Evolutionary conservation across 2,329 filamentous ascomycete genomes (phyloP), one percentile per base, ranked within the genome.

Genomic region (Exophiala alcalophila): DNA sequence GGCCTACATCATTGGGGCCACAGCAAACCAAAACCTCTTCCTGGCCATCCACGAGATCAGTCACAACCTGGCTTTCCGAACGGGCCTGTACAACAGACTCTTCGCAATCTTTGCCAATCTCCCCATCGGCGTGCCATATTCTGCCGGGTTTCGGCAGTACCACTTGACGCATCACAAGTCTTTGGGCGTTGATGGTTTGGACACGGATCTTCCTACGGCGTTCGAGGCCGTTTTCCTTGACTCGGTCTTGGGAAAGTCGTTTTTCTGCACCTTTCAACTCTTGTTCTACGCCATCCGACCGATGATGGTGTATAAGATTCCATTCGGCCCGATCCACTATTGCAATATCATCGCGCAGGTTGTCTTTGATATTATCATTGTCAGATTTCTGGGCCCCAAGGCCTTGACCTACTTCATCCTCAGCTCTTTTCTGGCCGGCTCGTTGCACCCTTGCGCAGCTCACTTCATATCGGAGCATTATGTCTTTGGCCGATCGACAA

Each of bases 381-480:
- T 87, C 32, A 70, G 71, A 47, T 65, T 71, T 37, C 74, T 78
- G 44, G 82, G 83, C 31, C 59, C 71, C 41, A 77, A 82, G 53
- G 76, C 87, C 0, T 61, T 97, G 31, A 76, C 81, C 52, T 98
- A 98, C 72, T 72, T 98, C 28, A 72, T 98, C 38, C 70, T 94
- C 55, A 92, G 84, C 59, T 92, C 86, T 37, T 97, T 98, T 74
- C 77, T 98, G 2, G 92, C 92, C 1, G 92, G 92, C 24, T 91
- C 84, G 32, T 76, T 98, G 21, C 92, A 98, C 69, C 92, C 92
- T 3, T 87, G 91, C 46, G 92, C 92, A 0, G 92, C 88, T 30
- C 92, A 98, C 70, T 98, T 98, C 73, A 98, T 98, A 66, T 90
- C 92, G 44, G 92, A 98, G 71, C 92, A 98, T 68, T 91, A 91